These are phyloP conservation scores for Viola pubescens DNA, from an alignment of 441 rosid genomes.

Conservation along the genomic window DNA sequence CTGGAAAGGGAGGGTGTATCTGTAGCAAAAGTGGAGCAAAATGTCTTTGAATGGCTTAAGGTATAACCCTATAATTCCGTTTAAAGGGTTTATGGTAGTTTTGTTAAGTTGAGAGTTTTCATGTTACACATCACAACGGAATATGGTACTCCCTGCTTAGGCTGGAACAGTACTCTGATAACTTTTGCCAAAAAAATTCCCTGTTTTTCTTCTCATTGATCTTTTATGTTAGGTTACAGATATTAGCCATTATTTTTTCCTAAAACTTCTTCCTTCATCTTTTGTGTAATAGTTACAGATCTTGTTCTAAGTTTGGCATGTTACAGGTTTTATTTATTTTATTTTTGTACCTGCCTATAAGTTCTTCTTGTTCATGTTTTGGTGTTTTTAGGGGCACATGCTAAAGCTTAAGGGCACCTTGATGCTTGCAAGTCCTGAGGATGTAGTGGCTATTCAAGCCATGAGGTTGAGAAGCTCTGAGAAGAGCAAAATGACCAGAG, in stretches of 20 bases:
- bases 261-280: too few species aligned
- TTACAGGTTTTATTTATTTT: conserved; percentile 1
- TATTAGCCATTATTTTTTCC: too few species aligned
- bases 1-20: conserved; percentile 85
- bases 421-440: conserved; percentile 96
- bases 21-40: conserved; percentile 90
- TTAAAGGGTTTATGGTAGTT: conserved; percentile 1
- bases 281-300: too few species aligned
- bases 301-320: background rate
- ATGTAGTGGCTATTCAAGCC: conserved; percentile 74
- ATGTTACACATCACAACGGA: background rate
- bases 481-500: conserved; percentile 94
- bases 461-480: conserved; percentile 84
- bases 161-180: background rate
- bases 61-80: conserved; percentile 30
- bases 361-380: conserved; percentile 15
- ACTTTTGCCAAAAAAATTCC: background rate
- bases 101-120: conserved; percentile 1
- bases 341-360: conserved; percentile 6
- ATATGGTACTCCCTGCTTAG: background rate
- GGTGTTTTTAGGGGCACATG: conserved; percentile 65
- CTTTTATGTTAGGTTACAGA: too few species aligned
- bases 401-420: conserved; percentile 90
- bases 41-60: conserved; percentile 94
- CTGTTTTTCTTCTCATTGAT: background rate